A percentile compares a stretch with the other conserved stretches of the same genome.
phyloP scores from a whole-genome alignment of 345 rosid genomes.

The Pugionium dolabratum region DNA sequence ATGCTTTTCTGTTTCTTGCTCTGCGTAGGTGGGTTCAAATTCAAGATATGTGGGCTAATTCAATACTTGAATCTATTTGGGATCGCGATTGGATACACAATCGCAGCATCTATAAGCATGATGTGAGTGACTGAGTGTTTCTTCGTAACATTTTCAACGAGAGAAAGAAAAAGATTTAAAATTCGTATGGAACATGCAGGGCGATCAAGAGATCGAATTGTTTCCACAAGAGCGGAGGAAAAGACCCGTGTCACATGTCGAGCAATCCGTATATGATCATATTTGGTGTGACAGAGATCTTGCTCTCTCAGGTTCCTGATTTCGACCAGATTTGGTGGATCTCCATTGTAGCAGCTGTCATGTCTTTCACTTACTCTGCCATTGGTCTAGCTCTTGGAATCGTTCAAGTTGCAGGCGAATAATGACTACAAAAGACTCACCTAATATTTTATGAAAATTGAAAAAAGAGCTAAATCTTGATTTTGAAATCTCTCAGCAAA shows the following conservation, averaged over 20 bases:
- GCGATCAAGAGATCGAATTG: constrained; percentile 79
- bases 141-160: background rate
- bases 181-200: constrained; percentile 44
- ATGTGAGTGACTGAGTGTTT: constrained; percentile 57
- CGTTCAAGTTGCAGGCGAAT: constrained; percentile 59
- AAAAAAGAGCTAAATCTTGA: constrained; percentile 5
- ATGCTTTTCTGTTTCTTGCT: background rate
- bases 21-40: constrained; percentile 62
- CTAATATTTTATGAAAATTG: background rate
- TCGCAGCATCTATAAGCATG: constrained; percentile 80
- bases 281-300: constrained; percentile 62
- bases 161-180: background rate
- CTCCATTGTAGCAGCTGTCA: constrained; percentile 82
- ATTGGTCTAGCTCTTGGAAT: constrained; percentile 87
- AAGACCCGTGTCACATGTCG: constrained; percentile 60
- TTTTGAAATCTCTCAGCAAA: constrained; percentile 38
- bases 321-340: constrained; percentile 91
- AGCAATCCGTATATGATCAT: constrained; percentile 75
- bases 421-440: background rate
- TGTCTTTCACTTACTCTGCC: constrained; percentile 89
- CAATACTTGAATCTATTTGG: constrained; percentile 77
- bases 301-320: constrained; percentile 78
- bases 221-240: constrained; percentile 62
- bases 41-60: constrained; percentile 62
- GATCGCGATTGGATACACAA: constrained; percentile 66